These are phyloP conservation scores for Albugo candida DNA, from an alignment of 352 stramenopile genomes.

Conservation along the genomic window DNA sequence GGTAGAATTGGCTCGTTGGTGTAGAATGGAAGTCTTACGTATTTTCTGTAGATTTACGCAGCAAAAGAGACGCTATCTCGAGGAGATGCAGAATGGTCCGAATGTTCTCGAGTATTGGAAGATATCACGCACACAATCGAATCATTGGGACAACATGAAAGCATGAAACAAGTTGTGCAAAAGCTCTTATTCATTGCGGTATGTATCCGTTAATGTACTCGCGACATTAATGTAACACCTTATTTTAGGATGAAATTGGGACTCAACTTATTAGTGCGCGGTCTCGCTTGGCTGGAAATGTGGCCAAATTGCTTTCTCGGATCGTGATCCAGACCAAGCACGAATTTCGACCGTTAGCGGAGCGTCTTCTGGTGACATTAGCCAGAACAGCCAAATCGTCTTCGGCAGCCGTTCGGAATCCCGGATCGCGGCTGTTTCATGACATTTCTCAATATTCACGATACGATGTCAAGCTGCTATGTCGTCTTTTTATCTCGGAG, in stretches of 20 bases:
- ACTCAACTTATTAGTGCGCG: too few species aligned
- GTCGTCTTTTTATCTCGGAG: slow-evolving; percentile 17
- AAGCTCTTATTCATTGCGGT: slow-evolving; percentile 31
- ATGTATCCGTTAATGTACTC: not conserved
- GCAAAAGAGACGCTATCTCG: slow-evolving; percentile 15
- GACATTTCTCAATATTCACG: slow-evolving; percentile 31
- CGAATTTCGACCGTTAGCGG: slow-evolving; percentile 19
- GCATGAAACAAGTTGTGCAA: slow-evolving; percentile 13
- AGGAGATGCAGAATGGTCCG: slow-evolving; percentile 20
- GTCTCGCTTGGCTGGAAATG: too few species aligned
- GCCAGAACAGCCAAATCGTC: slow-evolving; percentile 28
- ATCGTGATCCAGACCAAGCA: too few species aligned
- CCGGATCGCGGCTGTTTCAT: slow-evolving; percentile 24
- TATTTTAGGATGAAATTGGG: not conserved
- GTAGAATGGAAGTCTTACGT: not conserved
- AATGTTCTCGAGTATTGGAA: slow-evolving; percentile 16
- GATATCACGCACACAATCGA: slow-evolving; percentile 30
- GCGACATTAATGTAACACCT: not conserved
- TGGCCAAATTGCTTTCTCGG: too few species aligned
- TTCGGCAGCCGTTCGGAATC: slow-evolving; percentile 26
- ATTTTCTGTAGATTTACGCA: slow-evolving; percentile 17
- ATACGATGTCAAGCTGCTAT: slow-evolving; percentile 33
- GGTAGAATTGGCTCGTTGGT: too few species aligned
- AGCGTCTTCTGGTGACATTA: slow-evolving; percentile 27
- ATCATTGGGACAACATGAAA: slow-evolving; percentile 9